phyloP scores from a whole-genome alignment of 202 grass and related monocot species.

The Eragrostis tef region DNA sequence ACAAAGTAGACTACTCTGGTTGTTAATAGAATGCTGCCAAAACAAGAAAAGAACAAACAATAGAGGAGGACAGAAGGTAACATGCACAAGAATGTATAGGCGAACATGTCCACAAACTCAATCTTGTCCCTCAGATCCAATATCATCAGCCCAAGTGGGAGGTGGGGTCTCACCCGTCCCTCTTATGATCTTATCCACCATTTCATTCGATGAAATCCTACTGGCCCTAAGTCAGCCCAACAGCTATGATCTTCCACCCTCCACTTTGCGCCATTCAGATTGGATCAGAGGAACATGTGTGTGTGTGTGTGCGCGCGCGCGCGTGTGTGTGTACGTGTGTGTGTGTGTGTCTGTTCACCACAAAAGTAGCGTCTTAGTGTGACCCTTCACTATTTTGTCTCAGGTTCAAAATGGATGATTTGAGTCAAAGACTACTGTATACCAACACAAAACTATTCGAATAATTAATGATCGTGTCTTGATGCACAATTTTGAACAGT shows the following conservation, averaged over 20 bases:
- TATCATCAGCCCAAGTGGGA: background rate
- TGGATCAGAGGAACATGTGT: background rate
- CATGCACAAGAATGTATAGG: background rate
- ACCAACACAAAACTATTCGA: background rate
- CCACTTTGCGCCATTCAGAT: background rate
- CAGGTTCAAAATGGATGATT: conserved; percentile 16
- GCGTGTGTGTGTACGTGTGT: no score
- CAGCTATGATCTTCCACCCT: background rate
- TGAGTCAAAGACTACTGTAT: background rate
- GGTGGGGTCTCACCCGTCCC: background rate
- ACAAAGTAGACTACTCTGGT: conserved; percentile 7
- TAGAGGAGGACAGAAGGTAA: background rate
- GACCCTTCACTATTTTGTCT: background rate
- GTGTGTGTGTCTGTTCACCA: no score
- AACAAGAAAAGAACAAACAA: conserved; percentile 9
- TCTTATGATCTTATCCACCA: background rate
- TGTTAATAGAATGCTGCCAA: conserved; percentile 27
- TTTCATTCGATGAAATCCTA: background rate
- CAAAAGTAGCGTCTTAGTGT: background rate
- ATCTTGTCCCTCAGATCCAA: background rate
- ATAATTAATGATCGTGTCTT: background rate
- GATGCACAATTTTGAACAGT: conserved; percentile 27
- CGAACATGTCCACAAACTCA: background rate
- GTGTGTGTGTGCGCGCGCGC: no score
- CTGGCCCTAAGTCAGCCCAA: background rate